Evolutionary conservation across 2,329 filamentous ascomycete genomes (phyloP).

Genomic region (Aspergillus alliaceus): DNA sequence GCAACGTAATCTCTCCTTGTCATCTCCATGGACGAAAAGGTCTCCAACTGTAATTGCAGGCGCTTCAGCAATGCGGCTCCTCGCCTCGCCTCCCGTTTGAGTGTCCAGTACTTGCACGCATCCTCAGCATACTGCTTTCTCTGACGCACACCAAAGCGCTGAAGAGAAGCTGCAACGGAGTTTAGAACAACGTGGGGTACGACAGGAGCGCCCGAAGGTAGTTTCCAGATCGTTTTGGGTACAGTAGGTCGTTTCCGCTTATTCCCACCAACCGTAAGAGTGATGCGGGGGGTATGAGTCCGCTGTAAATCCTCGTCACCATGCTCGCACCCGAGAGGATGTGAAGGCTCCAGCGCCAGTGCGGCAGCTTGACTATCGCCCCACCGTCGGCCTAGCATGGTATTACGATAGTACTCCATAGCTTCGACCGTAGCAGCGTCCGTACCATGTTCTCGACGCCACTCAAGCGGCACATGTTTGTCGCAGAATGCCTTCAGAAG

Average conservation of each 20-base stretch:
- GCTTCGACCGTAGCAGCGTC: conserved; percentile 77
- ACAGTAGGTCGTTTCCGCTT: conserved; percentile 56
- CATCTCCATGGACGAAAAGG: conserved; percentile 96
- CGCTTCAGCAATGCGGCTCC: conserved; percentile 91
- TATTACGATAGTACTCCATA: conserved; percentile 83
- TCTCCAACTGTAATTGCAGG: conserved; percentile 90
- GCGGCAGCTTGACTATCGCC: conserved; percentile 85
- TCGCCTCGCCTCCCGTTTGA: conserved; percentile 89
- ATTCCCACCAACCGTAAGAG: conserved; percentile 56
- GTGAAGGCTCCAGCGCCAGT: conserved; percentile 73
- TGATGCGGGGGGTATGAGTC: conserved; percentile 48
- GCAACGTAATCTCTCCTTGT: conserved; percentile 92
- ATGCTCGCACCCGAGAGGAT: conserved; percentile 58
- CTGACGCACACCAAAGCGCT: conserved; percentile 79
- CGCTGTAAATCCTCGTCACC: conserved; percentile 45
- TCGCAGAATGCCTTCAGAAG: conserved; percentile 94
- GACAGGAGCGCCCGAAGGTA: conserved; percentile 91
- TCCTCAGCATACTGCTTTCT: conserved; percentile 91
- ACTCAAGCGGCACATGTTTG: conserved; percentile 87
- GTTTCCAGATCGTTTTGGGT: conserved; percentile 77
- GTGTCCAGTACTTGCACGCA: conserved; percentile 94
- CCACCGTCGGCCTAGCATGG: conserved; percentile 88
- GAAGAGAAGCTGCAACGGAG: conserved; percentile 78
- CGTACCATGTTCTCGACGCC: conserved; percentile 82
- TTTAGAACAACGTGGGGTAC: conserved; percentile 87